Conservation (phyloP, 2,329 filamentous ascomycete species). For the Zymoseptoria brevis region DNA sequence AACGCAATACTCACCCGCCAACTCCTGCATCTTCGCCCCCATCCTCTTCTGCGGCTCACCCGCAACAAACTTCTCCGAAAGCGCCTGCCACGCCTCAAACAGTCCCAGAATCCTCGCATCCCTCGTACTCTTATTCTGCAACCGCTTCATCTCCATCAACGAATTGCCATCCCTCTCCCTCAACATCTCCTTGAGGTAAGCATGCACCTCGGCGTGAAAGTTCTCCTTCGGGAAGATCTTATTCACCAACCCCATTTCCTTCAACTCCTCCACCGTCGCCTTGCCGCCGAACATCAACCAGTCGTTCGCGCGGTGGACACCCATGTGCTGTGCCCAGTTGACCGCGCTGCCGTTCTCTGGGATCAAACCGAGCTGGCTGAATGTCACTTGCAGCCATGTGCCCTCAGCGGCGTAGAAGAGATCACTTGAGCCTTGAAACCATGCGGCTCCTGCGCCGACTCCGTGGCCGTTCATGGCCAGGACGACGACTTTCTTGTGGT, state of each 20-base stretch:
- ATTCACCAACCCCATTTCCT: constrained; percentile 22
- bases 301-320: constrained; percentile 22
- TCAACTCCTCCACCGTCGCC: constrained; percentile 19
- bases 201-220: constrained; percentile 20
- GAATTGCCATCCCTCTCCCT: constrained; percentile 19
- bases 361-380: constrained; percentile 21
- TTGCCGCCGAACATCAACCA: constrained; percentile 24
- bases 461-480: constrained; percentile 23
- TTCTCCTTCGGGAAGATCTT: constrained; percentile 21
- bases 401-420: constrained; percentile 23
- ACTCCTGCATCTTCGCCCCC: constrained; percentile 24
- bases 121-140: constrained; percentile 18
- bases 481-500: constrained; percentile 24
- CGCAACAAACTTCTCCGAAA: constrained; percentile 23
- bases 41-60: constrained; percentile 23
- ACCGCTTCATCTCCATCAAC: constrained; percentile 25
- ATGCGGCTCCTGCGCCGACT: constrained; percentile 23
- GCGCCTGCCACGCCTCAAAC: constrained; percentile 19
- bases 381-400: constrained; percentile 23
- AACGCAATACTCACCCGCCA: constrained; percentile 16
- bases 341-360: constrained; percentile 21
- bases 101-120: constrained; percentile 19
- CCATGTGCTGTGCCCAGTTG: constrained; percentile 22
- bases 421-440: constrained; percentile 23
- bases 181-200: constrained; percentile 19